A percentile compares a stretch with the other conserved stretches of the same genome.
phyloP scores from a whole-genome alignment of 192 early-diverging fungal genomes.

The Borealophlyctis nickersoniae region DNA sequence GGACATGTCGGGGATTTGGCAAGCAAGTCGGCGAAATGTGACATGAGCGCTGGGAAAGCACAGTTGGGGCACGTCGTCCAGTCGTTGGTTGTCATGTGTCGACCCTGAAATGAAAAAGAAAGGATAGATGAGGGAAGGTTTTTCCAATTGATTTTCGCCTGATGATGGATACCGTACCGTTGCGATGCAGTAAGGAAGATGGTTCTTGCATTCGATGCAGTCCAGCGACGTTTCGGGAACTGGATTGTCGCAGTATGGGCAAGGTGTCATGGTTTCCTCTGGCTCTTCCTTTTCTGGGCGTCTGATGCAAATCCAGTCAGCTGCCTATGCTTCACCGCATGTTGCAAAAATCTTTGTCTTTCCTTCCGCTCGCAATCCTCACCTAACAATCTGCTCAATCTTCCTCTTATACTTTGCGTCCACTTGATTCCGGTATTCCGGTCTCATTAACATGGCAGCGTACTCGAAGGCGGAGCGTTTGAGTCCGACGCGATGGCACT shows the following conservation, averaged over 20 bases:
- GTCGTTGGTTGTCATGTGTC: conserved; percentile 48
- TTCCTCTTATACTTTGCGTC: conserved; percentile 55
- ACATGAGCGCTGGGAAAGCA: conserved; percentile 43
- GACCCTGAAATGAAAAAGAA: conserved; percentile 34
- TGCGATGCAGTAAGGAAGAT: conserved; percentile 60
- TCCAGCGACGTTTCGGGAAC: conserved; percentile 49
- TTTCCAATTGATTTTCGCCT: background rate
- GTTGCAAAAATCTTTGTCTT: conserved; percentile 19
- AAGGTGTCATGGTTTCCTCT: conserved; percentile 45
- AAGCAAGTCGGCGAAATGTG: conserved; percentile 39
- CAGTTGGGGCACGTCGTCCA: conserved; percentile 52
- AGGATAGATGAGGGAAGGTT: background rate
- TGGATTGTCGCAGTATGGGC: conserved; percentile 46
- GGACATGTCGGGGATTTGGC: conserved; percentile 40
- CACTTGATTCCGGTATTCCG: conserved; percentile 54
- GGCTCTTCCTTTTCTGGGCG: conserved; percentile 51
- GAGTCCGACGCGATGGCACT: conserved; percentile 52
- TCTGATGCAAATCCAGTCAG: too few relatives aligned
- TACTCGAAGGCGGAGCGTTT: conserved; percentile 52
- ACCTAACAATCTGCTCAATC: conserved; percentile 58
- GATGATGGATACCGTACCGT: conserved; percentile 35
- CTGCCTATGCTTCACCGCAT: too few relatives aligned
- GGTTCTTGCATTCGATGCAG: conserved; percentile 57
- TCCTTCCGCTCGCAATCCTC: background rate
- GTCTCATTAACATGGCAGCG: conserved; percentile 57